Conservation (phyloP, 805 yeast genomes). For the Lachancea quebecensis region DNA sequence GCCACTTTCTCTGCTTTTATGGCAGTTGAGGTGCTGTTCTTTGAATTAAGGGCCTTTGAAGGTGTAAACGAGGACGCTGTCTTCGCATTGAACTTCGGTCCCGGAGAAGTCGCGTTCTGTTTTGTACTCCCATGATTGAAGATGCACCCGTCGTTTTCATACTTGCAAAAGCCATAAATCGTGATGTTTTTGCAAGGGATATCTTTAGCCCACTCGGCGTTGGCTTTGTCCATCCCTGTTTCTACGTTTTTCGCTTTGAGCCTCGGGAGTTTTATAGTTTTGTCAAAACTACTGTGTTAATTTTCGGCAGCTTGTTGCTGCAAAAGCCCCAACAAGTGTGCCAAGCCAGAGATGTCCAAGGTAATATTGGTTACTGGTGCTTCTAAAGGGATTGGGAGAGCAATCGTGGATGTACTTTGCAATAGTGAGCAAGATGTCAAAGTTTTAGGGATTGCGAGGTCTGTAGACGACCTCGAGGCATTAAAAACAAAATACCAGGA, state of each 20-base stretch:
- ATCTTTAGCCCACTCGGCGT: constrained; percentile 52
- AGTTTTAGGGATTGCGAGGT: constrained; percentile 60
- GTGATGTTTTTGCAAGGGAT: constrained; percentile 79
- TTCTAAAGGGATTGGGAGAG: constrained; percentile 74
- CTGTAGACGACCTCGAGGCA: constrained; percentile 40
- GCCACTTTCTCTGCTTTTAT: constrained; percentile 7
- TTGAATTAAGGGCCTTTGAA: constrained; percentile 2
- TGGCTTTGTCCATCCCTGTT: constrained; percentile 25
- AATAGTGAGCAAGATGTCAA: constrained; percentile 39
- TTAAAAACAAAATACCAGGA: constrained; percentile 42
- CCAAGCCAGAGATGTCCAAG: constrained; percentile 12
- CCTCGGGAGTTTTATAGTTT: neutral
- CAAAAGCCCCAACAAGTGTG: no score
- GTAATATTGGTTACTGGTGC: constrained; percentile 54
- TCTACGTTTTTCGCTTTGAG: neutral
- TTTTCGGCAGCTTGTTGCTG: no score
- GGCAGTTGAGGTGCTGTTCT: constrained; percentile 3
- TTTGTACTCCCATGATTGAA: constrained; percentile 56
- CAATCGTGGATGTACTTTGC: constrained; percentile 52
- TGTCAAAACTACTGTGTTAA: no score
- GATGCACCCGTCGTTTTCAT: constrained; percentile 80
- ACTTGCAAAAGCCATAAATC: constrained; percentile 84
- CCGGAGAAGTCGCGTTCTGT: neutral
- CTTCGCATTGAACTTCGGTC: constrained; percentile 44
- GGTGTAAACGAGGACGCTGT: constrained; percentile 52